Base-by-base conservation (phyloP, 352 stramenopile genomes). In the Phytophthora pistaciae region DNA sequence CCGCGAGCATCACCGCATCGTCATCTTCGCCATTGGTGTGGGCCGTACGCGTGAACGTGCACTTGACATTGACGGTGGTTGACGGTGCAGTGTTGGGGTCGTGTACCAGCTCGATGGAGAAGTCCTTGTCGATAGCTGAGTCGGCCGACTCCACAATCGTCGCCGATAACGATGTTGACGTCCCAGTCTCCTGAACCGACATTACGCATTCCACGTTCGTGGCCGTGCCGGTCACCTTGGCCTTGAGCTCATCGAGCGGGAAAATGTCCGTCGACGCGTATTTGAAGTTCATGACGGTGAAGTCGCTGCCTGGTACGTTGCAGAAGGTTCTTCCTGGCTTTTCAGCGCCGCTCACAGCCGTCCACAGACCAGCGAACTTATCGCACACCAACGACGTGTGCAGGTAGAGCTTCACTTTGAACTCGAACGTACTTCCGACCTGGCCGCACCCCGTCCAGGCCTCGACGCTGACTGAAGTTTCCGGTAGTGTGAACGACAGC, bases 81-180 rank as follows among this genome's bases (percentile, higher is more conserved):
- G 74, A 60, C 0, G 52, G 55, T 0, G 63, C 57, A 2, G 84
- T 93, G 13, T 59, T 64, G 13, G 70, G 62, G 6, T 77, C 57
- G 36, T 83, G 78, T 9, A 90, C 66, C 27, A 90, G 63, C 64
- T 91, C 77, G 8, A 92, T 67, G 0, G 78, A 82, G 29, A 85
- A 91, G 40, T 78, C 31, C 40, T 69, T 52, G 38, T 40, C 40
- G 16, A 77, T 38, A 16, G 44, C 14, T 1, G 40, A 3, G 3
- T 5, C 38, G 38, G 38, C 1, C 6, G 38, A 18, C 0, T 18
- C 38, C 38, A 18, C 3, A 11, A 18, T 18, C 9, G 38, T 44
- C 2, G 0, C 38, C 9, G 11, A 1, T 0, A 3, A 3, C 3
- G 14, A 5, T 13, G 40, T 5, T 21, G 13, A 0, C 5, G 18